phyloP scores from a whole-genome alignment of 2,329 filamentous ascomycete genomes.

The Alternaria incomplexa region DNA sequence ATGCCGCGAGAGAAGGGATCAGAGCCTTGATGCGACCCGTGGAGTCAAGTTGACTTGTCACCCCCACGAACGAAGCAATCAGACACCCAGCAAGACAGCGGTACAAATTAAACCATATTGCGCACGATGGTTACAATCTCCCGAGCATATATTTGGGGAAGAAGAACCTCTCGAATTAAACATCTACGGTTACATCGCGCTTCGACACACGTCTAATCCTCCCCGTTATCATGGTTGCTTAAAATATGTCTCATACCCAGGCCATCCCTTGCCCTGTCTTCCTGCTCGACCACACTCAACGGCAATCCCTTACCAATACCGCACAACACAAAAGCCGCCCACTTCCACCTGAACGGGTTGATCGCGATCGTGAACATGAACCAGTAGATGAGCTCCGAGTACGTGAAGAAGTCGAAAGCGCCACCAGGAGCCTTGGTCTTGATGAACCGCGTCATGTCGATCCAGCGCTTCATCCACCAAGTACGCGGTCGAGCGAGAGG shows the following conservation, averaged over 20 bases:
- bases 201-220: background rate
- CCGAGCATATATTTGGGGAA: background rate
- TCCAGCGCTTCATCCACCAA: slow-evolving; percentile 83
- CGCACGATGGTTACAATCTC: background rate
- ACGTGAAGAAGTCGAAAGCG: slow-evolving; percentile 90
- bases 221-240: background rate
- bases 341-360: slow-evolving; percentile 91
- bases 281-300: slow-evolving; percentile 67
- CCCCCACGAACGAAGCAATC: background rate
- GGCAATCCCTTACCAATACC: slow-evolving; percentile 74
- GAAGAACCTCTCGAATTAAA: background rate
- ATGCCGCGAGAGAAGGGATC: background rate
- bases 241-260: slow-evolving; percentile 49
- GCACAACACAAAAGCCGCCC: slow-evolving; percentile 82
- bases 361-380: slow-evolving; percentile 78
- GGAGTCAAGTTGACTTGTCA: background rate
- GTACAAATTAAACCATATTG: background rate
- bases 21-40: background rate
- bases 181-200: background rate
- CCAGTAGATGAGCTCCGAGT: slow-evolving; percentile 84
- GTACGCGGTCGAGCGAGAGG: slow-evolving; percentile 74
- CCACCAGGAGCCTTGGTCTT: slow-evolving; percentile 71
- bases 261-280: slow-evolving; percentile 66
- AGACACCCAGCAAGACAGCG: background rate
- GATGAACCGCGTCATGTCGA: slow-evolving; percentile 78